These are phyloP conservation scores for Flaveria robusta DNA, from an alignment of 129 eudicot species.

Conservation along the genomic window DNA sequence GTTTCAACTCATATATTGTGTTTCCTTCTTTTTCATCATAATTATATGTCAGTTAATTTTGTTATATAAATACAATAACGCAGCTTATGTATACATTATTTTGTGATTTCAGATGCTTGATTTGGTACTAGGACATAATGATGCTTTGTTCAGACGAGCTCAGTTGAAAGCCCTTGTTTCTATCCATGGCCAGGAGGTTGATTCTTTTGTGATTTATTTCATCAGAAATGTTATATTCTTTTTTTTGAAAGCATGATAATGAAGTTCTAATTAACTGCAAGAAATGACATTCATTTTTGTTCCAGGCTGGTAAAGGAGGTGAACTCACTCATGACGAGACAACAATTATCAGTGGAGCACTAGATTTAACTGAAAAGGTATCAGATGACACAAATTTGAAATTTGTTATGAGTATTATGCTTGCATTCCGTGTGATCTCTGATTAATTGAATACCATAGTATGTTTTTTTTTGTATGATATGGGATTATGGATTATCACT, in stretches of 20 bases:
- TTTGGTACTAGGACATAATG: slow-evolving; percentile 81
- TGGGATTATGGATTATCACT: background rate
- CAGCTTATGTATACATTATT: slow-evolving; percentile 17
- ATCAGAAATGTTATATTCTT: background rate
- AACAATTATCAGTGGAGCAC: slow-evolving; percentile 96
- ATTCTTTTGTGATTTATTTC: slow-evolving; percentile 6
- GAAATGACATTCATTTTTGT: slow-evolving; percentile 18
- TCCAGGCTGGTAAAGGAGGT: slow-evolving; percentile 97
- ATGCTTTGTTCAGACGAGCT: slow-evolving; percentile 88
- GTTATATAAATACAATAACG: background rate
- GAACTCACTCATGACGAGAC: slow-evolving; percentile 98
- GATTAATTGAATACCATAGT: background rate
- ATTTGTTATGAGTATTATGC: background rate
- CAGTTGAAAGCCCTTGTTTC: slow-evolving; percentile 96
- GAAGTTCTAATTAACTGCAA: slow-evolving; percentile 1
- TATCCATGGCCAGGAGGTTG: slow-evolving; percentile 85
- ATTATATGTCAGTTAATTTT: no score
- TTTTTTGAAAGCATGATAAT: background rate
- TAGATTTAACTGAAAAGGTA: slow-evolving; percentile 98
- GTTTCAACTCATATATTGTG: background rate
- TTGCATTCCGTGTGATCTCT: background rate
- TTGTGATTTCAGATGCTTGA: slow-evolving; percentile 70
- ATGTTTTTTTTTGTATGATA: background rate
- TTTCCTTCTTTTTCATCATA: background rate
- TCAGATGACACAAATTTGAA: slow-evolving; percentile 7